Evolutionary conservation across 305 asterid genomes (phyloP), one percentile per base, ranked within the genome.

Genomic region (Salvia sclarea): DNA sequence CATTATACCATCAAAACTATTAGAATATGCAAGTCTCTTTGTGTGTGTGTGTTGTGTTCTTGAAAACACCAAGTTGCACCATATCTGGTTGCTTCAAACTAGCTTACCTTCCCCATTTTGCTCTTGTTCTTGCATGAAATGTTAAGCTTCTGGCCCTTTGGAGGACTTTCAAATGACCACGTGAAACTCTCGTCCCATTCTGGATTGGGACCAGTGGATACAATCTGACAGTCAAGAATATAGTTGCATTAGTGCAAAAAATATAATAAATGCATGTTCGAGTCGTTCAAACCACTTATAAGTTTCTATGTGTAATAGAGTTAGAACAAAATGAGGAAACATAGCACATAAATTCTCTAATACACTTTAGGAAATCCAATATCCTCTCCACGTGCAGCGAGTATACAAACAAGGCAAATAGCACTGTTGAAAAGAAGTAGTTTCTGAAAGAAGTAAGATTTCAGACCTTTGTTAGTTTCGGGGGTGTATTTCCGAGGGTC

Each of bases 81-180:
- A 37, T 37, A 37, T 9, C 43, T 37, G 43, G 43, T 37, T 37
- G 43, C 43, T 37, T 37, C 9, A 12, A 37, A 37, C 13, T 37
- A 37, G 40, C 22, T 61, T 76, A 90, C 97, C 97, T 93, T 93
- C 60, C 98, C 98, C 97, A 93, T 85, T 79, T 93, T 93, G 92
- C 97, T 93, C 91, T 93, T 88, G 78, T 93, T 93, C 88, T 93
- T 93, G 96, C 98, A 93, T 38, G 98, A 93, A 70, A 93, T 93
- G 78, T 88, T 97, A 69, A 93, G 96, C 81, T 93, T 93, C 86
- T 91, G 96, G 77, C 97, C 98, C 73, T 93, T 93, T 35, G 98
- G 98, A 56, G 96, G 97, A 78, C 98, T 88, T 79, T 93, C 98
- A 57, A 90, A 93, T 60, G 96, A 85, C 98, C 98, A 93, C 0